A percentile compares a stretch with the other conserved stretches of the same genome.
Evolutionary conservation across 2,329 filamentous ascomycete species (phyloP).

Genomic region (Colletotrichum plurivorum): DNA sequence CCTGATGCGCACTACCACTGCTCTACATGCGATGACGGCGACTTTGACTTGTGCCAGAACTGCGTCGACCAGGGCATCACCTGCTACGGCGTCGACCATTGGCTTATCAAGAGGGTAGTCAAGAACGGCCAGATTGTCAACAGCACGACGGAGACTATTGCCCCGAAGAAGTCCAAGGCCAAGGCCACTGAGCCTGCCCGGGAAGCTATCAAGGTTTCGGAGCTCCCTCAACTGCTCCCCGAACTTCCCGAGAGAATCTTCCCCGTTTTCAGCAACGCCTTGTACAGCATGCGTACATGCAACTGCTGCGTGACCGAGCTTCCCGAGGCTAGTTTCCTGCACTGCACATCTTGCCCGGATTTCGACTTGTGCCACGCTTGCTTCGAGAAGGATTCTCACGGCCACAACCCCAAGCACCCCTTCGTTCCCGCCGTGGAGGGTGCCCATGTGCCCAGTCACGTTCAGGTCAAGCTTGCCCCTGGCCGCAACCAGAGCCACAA

Average conservation of each 20-base stretch:
- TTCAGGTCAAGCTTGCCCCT: slow-evolving; percentile 78
- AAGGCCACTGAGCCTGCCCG: slow-evolving; percentile 42
- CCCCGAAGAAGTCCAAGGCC: slow-evolving; percentile 68
- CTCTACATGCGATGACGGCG: slow-evolving; percentile 90
- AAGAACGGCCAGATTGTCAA: slow-evolving; percentile 83
- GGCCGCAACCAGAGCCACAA: slow-evolving; percentile 87
- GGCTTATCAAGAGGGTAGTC: slow-evolving; percentile 93
- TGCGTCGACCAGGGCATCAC: slow-evolving; percentile 84
- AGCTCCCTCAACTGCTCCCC: slow-evolving; percentile 18
- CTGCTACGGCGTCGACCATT: slow-evolving; percentile 86
- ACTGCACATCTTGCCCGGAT: slow-evolving; percentile 88
- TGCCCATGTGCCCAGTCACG: slow-evolving; percentile 71
- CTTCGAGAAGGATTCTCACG: slow-evolving; percentile 82
- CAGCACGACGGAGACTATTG: slow-evolving; percentile 87
- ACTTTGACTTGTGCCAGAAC: slow-evolving; percentile 90
- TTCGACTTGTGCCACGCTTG: slow-evolving; percentile 92
- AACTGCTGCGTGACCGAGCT: slow-evolving; percentile 77
- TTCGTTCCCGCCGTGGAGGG: slow-evolving; percentile 80
- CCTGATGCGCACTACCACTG: slow-evolving; percentile 93
- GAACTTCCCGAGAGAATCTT: slow-evolving; percentile 8
- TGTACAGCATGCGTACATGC: slow-evolving; percentile 74
- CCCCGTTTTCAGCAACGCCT: slow-evolving; percentile 30
- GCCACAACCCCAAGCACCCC: slow-evolving; percentile 89
- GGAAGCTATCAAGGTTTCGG: slow-evolving; percentile 34
- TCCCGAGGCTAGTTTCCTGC: slow-evolving; percentile 84